These are phyloP conservation scores for Aspergillus costaricaensis DNA, from an alignment of 2,329 filamentous ascomycete species.

Conservation along the genomic window DNA sequence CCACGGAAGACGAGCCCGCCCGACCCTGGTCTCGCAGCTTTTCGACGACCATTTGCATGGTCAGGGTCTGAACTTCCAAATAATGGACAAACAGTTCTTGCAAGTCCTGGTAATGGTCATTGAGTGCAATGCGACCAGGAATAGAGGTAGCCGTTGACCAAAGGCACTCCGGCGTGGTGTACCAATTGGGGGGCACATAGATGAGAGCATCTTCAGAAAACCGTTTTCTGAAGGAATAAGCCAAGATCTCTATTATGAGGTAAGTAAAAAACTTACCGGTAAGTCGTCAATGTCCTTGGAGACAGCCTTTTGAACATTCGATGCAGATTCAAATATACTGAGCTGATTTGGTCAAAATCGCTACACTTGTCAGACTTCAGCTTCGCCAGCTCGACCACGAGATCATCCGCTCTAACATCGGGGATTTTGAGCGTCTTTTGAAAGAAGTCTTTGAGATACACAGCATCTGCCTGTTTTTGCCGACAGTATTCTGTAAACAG, in stretches of 20 bases:
- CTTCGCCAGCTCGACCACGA: conserved; percentile 2
- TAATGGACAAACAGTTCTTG: conserved; percentile 8
- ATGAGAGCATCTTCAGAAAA: conserved; percentile 2
- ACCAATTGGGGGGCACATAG: conserved; percentile 10
- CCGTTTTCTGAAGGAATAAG: not conserved
- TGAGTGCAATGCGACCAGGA: conserved; percentile 11
- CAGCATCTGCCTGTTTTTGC: not conserved
- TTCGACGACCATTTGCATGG: conserved; percentile 14
- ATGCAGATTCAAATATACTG: not conserved
- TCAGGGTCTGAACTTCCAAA: conserved; percentile 11
- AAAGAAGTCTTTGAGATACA: conserved; percentile 3
- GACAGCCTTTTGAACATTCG: not conserved
- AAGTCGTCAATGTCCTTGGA: not conserved
- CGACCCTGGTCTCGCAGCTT: conserved; percentile 12
- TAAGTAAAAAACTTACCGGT: not conserved
- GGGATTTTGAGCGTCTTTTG: conserved; percentile 5
- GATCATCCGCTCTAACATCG: conserved; percentile 2
- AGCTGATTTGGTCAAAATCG: not conserved
- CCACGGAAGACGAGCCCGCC: not conserved
- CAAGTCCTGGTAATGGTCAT: conserved; percentile 12
- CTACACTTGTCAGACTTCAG: not conserved
- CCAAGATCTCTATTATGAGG: not conserved
- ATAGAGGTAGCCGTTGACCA: conserved; percentile 16
- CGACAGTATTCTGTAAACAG: not conserved
- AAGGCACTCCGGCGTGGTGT: conserved; percentile 7